Evolutionary conservation across 208 protist species (phyloP).

Genomic region (Trypanosoma scelopori): DNA sequence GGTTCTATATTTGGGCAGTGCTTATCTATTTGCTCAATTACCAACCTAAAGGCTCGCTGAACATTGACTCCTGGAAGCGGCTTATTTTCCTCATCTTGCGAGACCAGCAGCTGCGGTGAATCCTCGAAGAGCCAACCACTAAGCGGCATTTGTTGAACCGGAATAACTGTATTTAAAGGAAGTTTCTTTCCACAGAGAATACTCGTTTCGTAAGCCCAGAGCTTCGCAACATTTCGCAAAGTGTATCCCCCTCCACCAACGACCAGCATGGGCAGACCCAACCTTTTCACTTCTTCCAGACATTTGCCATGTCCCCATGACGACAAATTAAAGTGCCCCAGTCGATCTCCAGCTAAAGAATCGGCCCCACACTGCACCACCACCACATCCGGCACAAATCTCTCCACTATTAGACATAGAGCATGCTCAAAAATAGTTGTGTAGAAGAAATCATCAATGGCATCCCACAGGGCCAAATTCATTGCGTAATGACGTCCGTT

Average conservation of each 20-base stretch:
- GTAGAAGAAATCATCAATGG: slow-evolving; percentile 91
- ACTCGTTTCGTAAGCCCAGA: slow-evolving; percentile 96
- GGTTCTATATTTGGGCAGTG: slow-evolving; percentile 55
- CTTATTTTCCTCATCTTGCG: slow-evolving; percentile 72
- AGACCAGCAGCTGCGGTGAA: slow-evolving; percentile 64
- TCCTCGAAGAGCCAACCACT: slow-evolving; percentile 87
- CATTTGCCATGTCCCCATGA: slow-evolving; percentile 94
- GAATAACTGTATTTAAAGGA: slow-evolving; percentile 65
- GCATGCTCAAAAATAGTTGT: slow-evolving; percentile 75
- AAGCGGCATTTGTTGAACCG: slow-evolving; percentile 62
- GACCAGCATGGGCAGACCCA: slow-evolving; percentile 95
- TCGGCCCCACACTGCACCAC: slow-evolving; percentile 99
- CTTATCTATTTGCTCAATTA: slow-evolving; percentile 77
- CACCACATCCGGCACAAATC: slow-evolving; percentile 92
- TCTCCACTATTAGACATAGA: slow-evolving; percentile 47
- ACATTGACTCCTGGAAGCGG: slow-evolving; percentile 59
- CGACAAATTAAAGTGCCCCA: slow-evolving; percentile 94
- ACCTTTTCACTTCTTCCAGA: slow-evolving; percentile 92
- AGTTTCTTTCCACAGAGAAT: slow-evolving; percentile 72
- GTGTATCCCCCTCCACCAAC: slow-evolving; percentile 99
- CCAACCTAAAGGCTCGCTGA: slow-evolving; percentile 61
- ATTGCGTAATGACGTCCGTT: slow-evolving; percentile 82
- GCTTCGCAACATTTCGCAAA: slow-evolving; percentile 98
- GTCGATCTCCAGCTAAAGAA: slow-evolving; percentile 96
- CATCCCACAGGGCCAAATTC: slow-evolving; percentile 89